Evolutionary conservation across 164 flowering plant genomes (phyloP), one percentile per base, ranked within the genome.

Genomic region (Nelumbo lutea): DNA sequence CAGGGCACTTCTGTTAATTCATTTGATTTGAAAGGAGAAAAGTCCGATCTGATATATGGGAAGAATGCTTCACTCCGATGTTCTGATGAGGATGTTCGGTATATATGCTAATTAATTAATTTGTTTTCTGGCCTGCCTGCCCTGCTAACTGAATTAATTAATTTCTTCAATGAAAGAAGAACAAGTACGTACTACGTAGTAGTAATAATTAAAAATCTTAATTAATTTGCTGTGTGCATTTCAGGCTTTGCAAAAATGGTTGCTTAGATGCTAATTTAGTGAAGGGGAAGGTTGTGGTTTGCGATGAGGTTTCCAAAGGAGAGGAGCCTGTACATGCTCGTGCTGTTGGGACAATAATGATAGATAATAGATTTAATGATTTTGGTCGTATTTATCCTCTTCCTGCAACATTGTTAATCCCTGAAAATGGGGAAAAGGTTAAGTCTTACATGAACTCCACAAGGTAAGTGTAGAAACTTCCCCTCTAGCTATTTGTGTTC

Each of bases 1-100:
- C 75, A 75, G 79, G 83, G 83, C 14, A 56, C 10, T 13, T 45
- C 71, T 0, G n/a, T 78, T n/a, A 79, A 76, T 66, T 42, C 76
- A 59, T 71, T 76, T 58, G n/a, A 11, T 3, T 10, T 62, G 6
- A 64, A 65, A 1, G 66, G 64, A 52, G 66, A 14, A 42, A 62
- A 42, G 27, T 51, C 57, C 50, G 77, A 77, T 4, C 43, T 79
- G 45, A 14, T 70, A 1, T 61, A 51, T 40, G 79, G 79, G 27
- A 46, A 46, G 42, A 44, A 66, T 41, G 71, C 43, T 48, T 51
- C 72, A 2, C 55, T 38, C 6, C n/a, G 2, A 0, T 78, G 68
- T 41, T 4, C 13, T 11, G 57, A n/a, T 1, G 2, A 8, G 1
- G 0, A 1, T 4, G 69, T 67, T 14, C 8, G 68, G 79, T 77